Base-by-base conservation (phyloP, 768 basidiomycete genomes). In the Russula ochroleuca region DNA sequence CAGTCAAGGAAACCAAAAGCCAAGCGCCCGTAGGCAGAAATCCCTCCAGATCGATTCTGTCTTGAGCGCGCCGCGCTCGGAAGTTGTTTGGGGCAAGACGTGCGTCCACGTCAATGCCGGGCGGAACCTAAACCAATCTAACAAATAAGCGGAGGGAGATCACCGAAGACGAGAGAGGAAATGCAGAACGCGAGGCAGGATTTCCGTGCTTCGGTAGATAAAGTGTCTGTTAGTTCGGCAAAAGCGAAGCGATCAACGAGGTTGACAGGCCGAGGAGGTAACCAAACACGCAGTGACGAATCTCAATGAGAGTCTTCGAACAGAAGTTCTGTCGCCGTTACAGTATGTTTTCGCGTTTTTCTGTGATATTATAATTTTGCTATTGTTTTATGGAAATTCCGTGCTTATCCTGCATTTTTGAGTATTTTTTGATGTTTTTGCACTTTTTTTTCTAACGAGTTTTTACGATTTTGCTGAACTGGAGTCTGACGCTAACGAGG, bases 41-140 rank as follows among this genome's bases (percentile, higher is more conserved):
- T 38, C 3, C 31, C 21, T 35, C 62, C 49, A 57, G 56, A n/a
- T 45, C n/a, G n/a, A n/a, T n/a, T n/a, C n/a, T n/a, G n/a, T n/a
- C 61, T 62, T 62, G 61, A 62, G 61, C 61, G 61, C 61, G 61
- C 61, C n/a, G n/a, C n/a, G n/a, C n/a, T n/a, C 47, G n/a, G 21
- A 23, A 38, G 25, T 2, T 49, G 37, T 31, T 50, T 57, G 40
- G 37, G 43, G 56, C 57, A 53, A 47, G 62, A 59, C 57, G 51
- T 58, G 62, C 62, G 62, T 53, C 57, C 62, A 58, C 62, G 38
- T 33, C 62, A 45, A 45, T 19, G 57, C 50, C 41, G n/a, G 10
- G 11, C 15, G 25, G 43, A 37, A 53, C 53, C 50, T 28, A 11
- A 1, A 15, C n/a, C n/a, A n/a, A n/a, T 51, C 62, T 50, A 15